Base-by-base conservation (phyloP, 192 early-diverging fungal genomes). In the Rhizoclosmatium sp. region DNA sequence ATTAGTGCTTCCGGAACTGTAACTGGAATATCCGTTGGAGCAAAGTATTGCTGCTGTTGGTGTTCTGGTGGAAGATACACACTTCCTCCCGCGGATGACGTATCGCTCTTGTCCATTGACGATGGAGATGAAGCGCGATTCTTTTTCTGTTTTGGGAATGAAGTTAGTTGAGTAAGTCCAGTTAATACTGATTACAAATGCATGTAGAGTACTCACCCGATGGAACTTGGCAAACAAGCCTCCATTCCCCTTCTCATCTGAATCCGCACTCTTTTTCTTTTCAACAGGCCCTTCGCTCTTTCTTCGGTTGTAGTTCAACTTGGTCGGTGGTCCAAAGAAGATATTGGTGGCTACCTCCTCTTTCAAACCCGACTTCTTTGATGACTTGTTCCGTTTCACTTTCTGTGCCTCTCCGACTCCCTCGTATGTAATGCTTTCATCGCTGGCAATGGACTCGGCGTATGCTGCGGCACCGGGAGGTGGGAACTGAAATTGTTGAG, bases 221-320 rank as follows among this genome's bases (percentile, higher is more conserved):
- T 31, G 31, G 31, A 31, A 31, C 31, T 31, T 31, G 0, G 31
- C 31, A 31, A 31, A 31, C 31, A 31, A 31, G 31, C 31, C 31
- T 31, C 31, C 31, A 31, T 31, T 31, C 31, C 31, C 31, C 31
- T 31, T 31, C 31, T 31, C 31, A 31, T 31, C 31, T 31, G 31
- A 31, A 31, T 31, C 51, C 51, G 16, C 16, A 16, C 51, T 54
- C 9, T 7, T 12, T 54, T 54, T 54, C 51, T 7, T 16, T 16
- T 12, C 51, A 54, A 12, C 16, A 7, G 60, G 60, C 14, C 21
- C 60, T 40, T 65, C 73, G 40, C 73, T 75, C 23, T 75, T 71
- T 9, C 69, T 46, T 56, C 69, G 42, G 48, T 71, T 46, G 9
- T 23, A 45, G 40, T 71, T 71, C 69, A 71, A 21, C 54, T 56